Evolutionary conservation across 805 yeast genomes (phyloP), one percentile per base, ranked within the genome.

Genomic region (Brettanomyces naardenensis): DNA sequence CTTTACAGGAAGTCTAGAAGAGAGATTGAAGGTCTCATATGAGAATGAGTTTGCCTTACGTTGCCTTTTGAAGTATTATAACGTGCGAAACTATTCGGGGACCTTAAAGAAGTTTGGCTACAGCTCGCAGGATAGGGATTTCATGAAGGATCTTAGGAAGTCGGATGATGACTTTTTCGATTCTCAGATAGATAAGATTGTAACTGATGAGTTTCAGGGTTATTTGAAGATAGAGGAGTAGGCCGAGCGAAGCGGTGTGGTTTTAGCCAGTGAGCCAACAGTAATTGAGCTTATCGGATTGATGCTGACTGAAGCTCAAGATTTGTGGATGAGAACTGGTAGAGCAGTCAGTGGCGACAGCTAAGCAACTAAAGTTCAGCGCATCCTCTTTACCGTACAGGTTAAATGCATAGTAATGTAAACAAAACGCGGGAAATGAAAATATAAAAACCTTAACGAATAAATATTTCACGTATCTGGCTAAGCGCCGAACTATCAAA

Each of bases 41-140:
- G 87, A 87, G 13, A 92, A 88, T 52, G 97, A 90, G 53, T 73
- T 80, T 33, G 89, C 95, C 0, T 56, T 90, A 30, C 62, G 97
- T 39, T 85, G 89, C 2, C 59, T 90, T 34, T 58, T 85, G 11
- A 90, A 81, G 53, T 83, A 78, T 49, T 88, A 86, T 64, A 80
- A 87, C 52, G 66, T 74, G 45, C 58, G 78, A 22, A 68, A 68
- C 42, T 83, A 81, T 45, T 66, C 71, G 5, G 47, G 48, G 3
- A 63, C 70, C 13, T 74, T 80, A 78, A 63, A 57, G 19, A 58
- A 61, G 37, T 56, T 81, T 40, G 89, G 89, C 0, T 80, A 79
- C 49, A 14, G 18, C 5, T 64, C 62, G 29, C 54, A 65, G 25
- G 51, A 54, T 9, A 52, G 4, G 49, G 43, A 43, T 11, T 44